phyloP scores from a whole-genome alignment of 1,284 basidiomycete species.

The Pascua sp. region DNA sequence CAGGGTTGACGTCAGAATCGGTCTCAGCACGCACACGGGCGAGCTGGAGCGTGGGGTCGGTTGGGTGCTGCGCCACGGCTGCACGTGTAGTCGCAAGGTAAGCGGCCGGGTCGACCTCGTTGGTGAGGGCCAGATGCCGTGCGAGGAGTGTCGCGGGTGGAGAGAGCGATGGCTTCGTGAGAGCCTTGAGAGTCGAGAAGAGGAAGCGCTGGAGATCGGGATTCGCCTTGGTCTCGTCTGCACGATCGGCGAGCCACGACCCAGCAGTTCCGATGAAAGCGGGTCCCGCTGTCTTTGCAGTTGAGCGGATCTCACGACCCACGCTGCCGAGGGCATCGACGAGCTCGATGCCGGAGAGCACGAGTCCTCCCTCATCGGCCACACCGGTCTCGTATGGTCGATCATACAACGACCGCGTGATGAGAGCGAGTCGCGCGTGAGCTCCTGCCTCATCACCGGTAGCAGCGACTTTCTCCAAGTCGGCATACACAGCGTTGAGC shows the following conservation, averaged over 20 bases:
- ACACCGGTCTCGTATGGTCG: conserved; percentile 35
- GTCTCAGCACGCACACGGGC: conserved; percentile 24
- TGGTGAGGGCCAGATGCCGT: conserved; percentile 31
- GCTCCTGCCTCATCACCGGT: conserved; percentile 6
- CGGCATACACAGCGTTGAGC: conserved; percentile 36
- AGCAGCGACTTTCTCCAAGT: conserved; percentile 22
- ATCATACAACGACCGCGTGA: conserved; percentile 41
- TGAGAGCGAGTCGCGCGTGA: conserved; percentile 28
- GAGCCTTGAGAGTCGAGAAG: conserved; percentile 28
- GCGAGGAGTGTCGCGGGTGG: conserved; percentile 36
- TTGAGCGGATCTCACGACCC: conserved; percentile 35
- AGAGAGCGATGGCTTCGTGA: conserved; percentile 30
- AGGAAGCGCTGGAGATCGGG: conserved; percentile 37
- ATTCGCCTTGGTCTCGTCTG: conserved; percentile 22
- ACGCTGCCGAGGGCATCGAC: conserved; percentile 41
- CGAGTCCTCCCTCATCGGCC: conserved; percentile 18
- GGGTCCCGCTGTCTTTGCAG: conserved; percentile 12
- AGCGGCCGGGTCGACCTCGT: conserved; percentile 4
- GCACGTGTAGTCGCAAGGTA: conserved; percentile 18
- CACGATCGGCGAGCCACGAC: conserved; percentile 37
- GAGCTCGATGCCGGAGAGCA: conserved; percentile 26
- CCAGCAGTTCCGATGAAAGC: conserved; percentile 34
- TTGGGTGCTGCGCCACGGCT: conserved; percentile 31
- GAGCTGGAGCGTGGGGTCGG: conserved; percentile 28
- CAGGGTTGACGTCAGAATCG: conserved; percentile 1